Percentiles rank a stretch among this genome's conserved stretches.
Evolutionary conservation across 1,284 basidiomycete species (phyloP).

Genomic region (Schizopora paradoxa): DNA sequence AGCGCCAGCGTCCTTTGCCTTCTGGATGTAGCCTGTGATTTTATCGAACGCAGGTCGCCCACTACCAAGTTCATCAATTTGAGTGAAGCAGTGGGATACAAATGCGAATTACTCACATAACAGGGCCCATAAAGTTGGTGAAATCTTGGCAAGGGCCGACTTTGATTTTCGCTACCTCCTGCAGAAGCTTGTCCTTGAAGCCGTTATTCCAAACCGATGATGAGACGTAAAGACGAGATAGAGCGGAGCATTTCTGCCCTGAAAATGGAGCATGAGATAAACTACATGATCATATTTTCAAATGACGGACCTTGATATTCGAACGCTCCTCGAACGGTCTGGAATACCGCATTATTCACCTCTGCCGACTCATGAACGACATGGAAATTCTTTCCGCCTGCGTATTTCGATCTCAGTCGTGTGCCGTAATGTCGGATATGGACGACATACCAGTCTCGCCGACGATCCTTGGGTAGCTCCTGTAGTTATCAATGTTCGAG

Average conservation of each 20-base stretch:
- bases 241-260: slow-evolving; percentile 96
- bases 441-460: slow-evolving; percentile 69
- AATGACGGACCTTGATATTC: slow-evolving; percentile 81
- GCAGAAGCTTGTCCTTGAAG: slow-evolving; percentile 79
- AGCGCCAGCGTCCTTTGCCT: slow-evolving; percentile 85
- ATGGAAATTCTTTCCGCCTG: slow-evolving; percentile 97
- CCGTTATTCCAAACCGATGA: slow-evolving; percentile 81
- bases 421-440: background rate
- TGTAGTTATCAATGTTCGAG: slow-evolving; percentile 81
- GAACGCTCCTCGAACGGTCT: slow-evolving; percentile 87
- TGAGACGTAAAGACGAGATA: slow-evolving; percentile 89
- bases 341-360: slow-evolving; percentile 81
- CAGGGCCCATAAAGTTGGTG: slow-evolving; percentile 90
- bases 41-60: slow-evolving; percentile 85
- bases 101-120: slow-evolving; percentile 64
- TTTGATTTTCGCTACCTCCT: slow-evolving; percentile 79
- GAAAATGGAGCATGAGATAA: slow-evolving; percentile 1
- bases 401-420: background rate
- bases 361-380: slow-evolving; percentile 87
- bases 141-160: slow-evolving; percentile 80
- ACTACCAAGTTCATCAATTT: slow-evolving; percentile 36
- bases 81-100: background rate
- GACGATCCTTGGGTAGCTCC: slow-evolving; percentile 89
- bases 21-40: slow-evolving; percentile 79
- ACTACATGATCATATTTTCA: slow-evolving; percentile 8